These are phyloP conservation scores for Neospermospora avenae DNA, from an alignment of 2,329 filamentous ascomycete genomes.

Conservation along the genomic window DNA sequence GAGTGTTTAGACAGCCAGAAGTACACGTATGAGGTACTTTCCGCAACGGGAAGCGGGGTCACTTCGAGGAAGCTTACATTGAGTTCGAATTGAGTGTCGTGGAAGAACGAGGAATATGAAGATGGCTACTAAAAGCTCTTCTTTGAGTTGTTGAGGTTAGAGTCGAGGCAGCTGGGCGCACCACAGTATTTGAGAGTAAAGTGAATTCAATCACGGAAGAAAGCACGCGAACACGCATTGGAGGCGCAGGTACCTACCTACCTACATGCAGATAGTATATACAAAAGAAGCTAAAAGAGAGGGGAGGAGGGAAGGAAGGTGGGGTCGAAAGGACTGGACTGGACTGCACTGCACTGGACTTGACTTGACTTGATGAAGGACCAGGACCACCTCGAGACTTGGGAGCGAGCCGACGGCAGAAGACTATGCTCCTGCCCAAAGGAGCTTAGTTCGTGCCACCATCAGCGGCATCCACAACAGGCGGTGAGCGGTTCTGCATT, in stretches of 20 bases:
- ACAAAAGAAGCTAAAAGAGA: background rate
- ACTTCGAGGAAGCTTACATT: slow-evolving; percentile 16
- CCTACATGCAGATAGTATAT: slow-evolving; percentile 1
- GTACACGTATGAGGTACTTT: background rate
- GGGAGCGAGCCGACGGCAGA: no score
- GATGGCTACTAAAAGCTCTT: slow-evolving; percentile 24
- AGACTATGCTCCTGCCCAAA: slow-evolving; percentile 2
- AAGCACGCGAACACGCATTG: slow-evolving; percentile 34
- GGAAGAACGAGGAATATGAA: slow-evolving; percentile 12
- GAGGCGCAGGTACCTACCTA: no score
- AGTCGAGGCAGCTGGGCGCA: slow-evolving; percentile 26
- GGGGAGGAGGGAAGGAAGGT: slow-evolving; percentile 6
- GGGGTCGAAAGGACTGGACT: slow-evolving; percentile 5
- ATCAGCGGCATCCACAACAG: background rate
- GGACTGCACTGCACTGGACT: slow-evolving; percentile 2
- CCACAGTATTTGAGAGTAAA: slow-evolving; percentile 24
- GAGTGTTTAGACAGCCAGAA: no score
- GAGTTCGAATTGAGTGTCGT: slow-evolving; percentile 7
- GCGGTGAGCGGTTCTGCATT: slow-evolving; percentile 11
- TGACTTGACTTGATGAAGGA: background rate
- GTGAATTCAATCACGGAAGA: slow-evolving; percentile 28
- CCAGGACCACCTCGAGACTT: no score
- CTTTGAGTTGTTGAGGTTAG: slow-evolving; percentile 24
- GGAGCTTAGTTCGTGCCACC: background rate
- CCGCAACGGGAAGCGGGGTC: background rate